Conservation (phyloP, 2,329 filamentous ascomycete species). For the Nigrospora oryzae region DNA sequence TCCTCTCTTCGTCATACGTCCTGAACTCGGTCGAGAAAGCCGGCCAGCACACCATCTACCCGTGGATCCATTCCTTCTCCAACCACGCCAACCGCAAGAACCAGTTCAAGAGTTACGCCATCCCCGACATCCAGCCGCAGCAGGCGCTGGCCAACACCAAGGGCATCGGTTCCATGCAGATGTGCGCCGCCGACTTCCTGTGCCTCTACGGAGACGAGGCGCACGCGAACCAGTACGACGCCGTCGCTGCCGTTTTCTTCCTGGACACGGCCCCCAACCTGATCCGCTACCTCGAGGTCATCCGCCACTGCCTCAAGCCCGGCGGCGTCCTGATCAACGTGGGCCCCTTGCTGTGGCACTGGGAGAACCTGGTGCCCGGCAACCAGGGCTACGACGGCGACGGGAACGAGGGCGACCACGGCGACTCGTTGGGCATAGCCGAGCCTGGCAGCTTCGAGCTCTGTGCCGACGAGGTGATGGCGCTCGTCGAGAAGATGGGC, state of each 20-base stretch:
- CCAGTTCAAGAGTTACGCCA: slow-evolving; percentile 63
- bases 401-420: slow-evolving; percentile 37
- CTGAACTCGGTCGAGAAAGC: slow-evolving; percentile 57
- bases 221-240: slow-evolving; percentile 61
- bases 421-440: slow-evolving; percentile 59
- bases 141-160: slow-evolving; percentile 34
- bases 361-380: slow-evolving; percentile 64
- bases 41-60: slow-evolving; percentile 65
- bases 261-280: slow-evolving; percentile 94
- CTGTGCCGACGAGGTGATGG: slow-evolving; percentile 78
- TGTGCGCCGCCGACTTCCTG: slow-evolving; percentile 90
- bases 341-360: slow-evolving; percentile 92
- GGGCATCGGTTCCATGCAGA: slow-evolving; percentile 65
- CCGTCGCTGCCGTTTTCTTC: slow-evolving; percentile 87
- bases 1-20: slow-evolving; percentile 75
- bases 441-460: slow-evolving; percentile 89
- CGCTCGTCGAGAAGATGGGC: slow-evolving; percentile 64
- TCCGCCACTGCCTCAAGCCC: slow-evolving; percentile 65
- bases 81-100: slow-evolving; percentile 68
- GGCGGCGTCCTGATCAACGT: slow-evolving; percentile 84
- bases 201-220: slow-evolving; percentile 66
- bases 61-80: slow-evolving; percentile 82
- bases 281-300: slow-evolving; percentile 80
- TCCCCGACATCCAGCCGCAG: slow-evolving; percentile 76
- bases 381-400: slow-evolving; percentile 45